Percentiles rank a stretch among this genome's conserved stretches.
These are phyloP conservation scores for Haberlea rhodopensis DNA, from an alignment of 257 asterid genomes.

Conservation along the genomic window DNA sequence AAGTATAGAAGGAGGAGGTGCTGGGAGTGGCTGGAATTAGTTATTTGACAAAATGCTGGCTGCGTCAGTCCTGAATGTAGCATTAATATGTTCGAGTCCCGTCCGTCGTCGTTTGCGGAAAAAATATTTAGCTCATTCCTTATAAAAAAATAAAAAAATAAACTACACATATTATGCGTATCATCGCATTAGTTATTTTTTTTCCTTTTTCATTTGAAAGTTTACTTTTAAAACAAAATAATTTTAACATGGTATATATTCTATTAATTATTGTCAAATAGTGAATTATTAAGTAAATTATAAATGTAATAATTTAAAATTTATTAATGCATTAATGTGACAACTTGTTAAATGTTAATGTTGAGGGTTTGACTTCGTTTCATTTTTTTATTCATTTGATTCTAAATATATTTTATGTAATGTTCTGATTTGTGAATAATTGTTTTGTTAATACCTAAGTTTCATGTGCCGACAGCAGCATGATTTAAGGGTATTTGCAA, in stretches of 20 bases:
- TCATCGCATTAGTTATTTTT: too few relatives aligned
- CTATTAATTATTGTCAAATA: too few relatives aligned
- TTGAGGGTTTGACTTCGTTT: conserved; percentile 10
- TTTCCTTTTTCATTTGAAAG: too few relatives aligned
- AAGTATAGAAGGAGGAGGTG: conserved; percentile 17
- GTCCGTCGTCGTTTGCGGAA: not conserved
- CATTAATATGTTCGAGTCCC: conserved; percentile 19
- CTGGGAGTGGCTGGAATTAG: not conserved
- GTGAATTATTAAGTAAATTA: too few relatives aligned
- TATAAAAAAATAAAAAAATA: not conserved
- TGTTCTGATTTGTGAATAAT: conserved; percentile 30
- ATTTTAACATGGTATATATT: too few relatives aligned
- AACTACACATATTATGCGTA: not conserved
- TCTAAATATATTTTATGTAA: conserved; percentile 17
- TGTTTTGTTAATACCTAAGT: conserved; percentile 22
- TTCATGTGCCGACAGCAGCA: conserved; percentile 38
- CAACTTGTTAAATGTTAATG: too few relatives aligned
- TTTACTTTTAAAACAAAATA: too few relatives aligned
- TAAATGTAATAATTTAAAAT: too few relatives aligned
- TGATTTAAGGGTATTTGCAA: conserved; percentile 26
- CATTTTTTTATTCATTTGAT: not conserved
- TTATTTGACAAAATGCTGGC: conserved; percentile 4
- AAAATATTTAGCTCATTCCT: not conserved
- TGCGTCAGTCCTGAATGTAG: conserved; percentile 4
- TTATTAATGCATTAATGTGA: too few relatives aligned